Evolutionary conservation across 2,329 filamentous ascomycete genomes (phyloP).

Genomic region (Cordyceps militaris): DNA sequence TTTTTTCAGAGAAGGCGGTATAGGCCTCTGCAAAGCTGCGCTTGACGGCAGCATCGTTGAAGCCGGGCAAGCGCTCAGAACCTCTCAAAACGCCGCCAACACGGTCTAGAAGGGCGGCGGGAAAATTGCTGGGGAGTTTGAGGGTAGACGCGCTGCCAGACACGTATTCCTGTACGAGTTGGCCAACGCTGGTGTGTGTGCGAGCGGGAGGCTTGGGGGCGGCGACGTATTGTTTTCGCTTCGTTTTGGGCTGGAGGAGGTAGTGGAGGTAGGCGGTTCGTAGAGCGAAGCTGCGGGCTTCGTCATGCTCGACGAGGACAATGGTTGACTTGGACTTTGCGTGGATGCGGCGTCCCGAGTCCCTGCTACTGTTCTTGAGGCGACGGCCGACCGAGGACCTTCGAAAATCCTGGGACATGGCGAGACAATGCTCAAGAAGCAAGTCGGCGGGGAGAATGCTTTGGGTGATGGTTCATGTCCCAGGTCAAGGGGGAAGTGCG

Average conservation of each 20-base stretch:
- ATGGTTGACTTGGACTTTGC: slow-evolving; percentile 44
- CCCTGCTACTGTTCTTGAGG: slow-evolving; percentile 36
- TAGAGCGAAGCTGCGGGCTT: slow-evolving; percentile 87
- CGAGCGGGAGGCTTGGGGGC: slow-evolving; percentile 53
- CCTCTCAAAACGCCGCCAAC: slow-evolving; percentile 76
- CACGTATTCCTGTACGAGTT: slow-evolving; percentile 82
- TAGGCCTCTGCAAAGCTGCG: slow-evolving; percentile 91
- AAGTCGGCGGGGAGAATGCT: neutral
- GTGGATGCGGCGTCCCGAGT: slow-evolving; percentile 34
- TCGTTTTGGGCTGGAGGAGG: slow-evolving; percentile 82
- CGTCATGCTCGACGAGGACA: slow-evolving; percentile 55
- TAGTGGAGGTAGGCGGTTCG: slow-evolving; percentile 89
- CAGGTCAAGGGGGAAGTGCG: neutral
- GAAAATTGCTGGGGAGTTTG: slow-evolving; percentile 53
- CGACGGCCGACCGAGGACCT: slow-evolving; percentile 40
- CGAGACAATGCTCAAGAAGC: slow-evolving; percentile 11
- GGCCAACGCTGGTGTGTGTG: slow-evolving; percentile 67
- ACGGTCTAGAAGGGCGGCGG: slow-evolving; percentile 54
- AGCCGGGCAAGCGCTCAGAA: slow-evolving; percentile 78
- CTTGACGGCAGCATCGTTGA: slow-evolving; percentile 83
- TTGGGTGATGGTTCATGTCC: neutral
- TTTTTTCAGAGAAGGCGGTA: slow-evolving; percentile 82
- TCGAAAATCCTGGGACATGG: slow-evolving; percentile 47
- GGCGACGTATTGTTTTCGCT: slow-evolving; percentile 79
- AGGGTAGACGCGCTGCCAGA: slow-evolving; percentile 41